Evolutionary conservation across 805 yeast genomes (phyloP).

Genomic region (Dipodascus geniculatus): DNA sequence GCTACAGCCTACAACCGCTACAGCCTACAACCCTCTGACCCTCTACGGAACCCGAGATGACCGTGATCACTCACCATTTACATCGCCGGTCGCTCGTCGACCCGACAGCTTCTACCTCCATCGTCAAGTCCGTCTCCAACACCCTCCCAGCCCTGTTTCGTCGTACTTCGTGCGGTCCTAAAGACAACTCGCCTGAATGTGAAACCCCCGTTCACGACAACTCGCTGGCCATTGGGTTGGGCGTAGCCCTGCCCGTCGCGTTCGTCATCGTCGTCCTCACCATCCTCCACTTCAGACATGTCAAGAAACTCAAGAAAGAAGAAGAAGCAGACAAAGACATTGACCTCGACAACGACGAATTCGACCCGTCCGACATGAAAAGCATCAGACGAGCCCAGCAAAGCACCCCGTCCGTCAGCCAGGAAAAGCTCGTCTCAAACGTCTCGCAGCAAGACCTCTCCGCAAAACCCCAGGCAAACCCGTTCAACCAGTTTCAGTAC

Average conservation of each 20-base stretch:
- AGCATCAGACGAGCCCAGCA: neutral
- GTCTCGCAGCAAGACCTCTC: neutral
- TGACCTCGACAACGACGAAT: conserved; percentile 25
- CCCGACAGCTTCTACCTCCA: neutral
- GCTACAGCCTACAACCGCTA: too few relatives aligned
- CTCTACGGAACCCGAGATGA: too few relatives aligned
- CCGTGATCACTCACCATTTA: too few relatives aligned
- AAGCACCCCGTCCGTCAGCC: neutral
- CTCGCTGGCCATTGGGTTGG: conserved; percentile 24
- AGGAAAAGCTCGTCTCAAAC: neutral
- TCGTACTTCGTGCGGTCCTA: conserved; percentile 7
- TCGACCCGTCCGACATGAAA: neutral
- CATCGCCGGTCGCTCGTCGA: too few relatives aligned
- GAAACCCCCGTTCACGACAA: conserved; percentile 13
- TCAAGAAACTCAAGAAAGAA: conserved; percentile 23
- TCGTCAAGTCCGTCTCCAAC: neutral
- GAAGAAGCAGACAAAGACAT: conserved; percentile 25
- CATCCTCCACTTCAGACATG: conserved; percentile 24
- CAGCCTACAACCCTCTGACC: too few relatives aligned
- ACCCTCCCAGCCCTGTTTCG: neutral
- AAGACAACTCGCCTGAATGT: conserved; percentile 10
- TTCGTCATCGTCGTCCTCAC: conserved; percentile 22
- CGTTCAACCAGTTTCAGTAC: neutral
- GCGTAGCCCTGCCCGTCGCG: conserved; percentile 28
- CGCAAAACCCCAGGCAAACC: neutral